Base-by-base conservation (phyloP, 495 filamentous ascomycete genomes). In the Penicillium bialowiezense region DNA sequence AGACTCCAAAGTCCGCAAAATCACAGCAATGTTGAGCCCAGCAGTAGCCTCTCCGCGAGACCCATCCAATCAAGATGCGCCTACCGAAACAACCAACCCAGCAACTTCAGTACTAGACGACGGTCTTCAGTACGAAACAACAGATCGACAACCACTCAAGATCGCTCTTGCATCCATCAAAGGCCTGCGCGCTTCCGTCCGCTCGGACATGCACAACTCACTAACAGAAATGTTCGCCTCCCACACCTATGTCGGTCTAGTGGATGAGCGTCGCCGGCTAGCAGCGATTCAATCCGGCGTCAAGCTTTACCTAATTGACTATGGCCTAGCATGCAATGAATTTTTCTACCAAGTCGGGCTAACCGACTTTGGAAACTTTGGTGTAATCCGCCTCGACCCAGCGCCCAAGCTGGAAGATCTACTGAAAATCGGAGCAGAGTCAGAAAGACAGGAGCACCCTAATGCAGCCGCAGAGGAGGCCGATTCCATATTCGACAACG, bases 291-390 rank as follows among this genome's bases (percentile, higher is more conserved):
- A 99, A 73, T 82, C 87, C 19, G 93, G 95, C 14, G 88, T 97
- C 2, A 95, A 92, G 62, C 78, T 99, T 38, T 96, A 85, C 66
- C 83, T 97, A 14, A 80, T 99, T 48, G 95, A 99, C 71, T 99
- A 97, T 63, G 93, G 90, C 13, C 84, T 90, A 59, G 73, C 90
- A 12, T 87, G 83, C 66, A 86, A 82, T 48, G 95, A 97, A 60
- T 91, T 92, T 69, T 96, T 99, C 71, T 97, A 99, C 71, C 95
- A 99, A 68, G 72, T 97, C 37, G 95, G 91, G 2, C 79, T 99
- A 35, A 96, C 93, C 0, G 90, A 97, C 62, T 99, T 97, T 66
- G 90, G 87, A 2, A 97, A 97, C 61, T 97, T 96, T 64, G 95
- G 95, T 13, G 60, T 74, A 41, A 95, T 97, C 56, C 78, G 76